Evolutionary conservation across 306 rosid genomes (phyloP).

Genomic region (Rubus idaeus): DNA sequence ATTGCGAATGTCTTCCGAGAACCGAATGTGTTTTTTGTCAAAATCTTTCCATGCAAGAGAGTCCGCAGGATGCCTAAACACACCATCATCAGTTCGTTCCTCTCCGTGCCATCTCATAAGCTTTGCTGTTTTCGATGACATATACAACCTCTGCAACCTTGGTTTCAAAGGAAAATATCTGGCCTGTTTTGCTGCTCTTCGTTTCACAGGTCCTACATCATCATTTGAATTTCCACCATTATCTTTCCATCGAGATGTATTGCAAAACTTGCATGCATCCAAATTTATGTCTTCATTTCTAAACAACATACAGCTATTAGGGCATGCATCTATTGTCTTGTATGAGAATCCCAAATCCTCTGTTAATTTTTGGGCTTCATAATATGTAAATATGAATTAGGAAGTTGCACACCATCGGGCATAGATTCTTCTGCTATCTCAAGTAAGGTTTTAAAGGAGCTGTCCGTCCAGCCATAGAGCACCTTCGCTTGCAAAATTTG

Average conservation of each 20-base stretch:
- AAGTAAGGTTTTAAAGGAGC: too few relatives aligned
- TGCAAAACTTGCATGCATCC: not conserved
- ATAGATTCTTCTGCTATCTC: too few relatives aligned
- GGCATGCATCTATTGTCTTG: not conserved
- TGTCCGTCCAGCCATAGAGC: not conserved
- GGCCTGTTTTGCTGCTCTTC: conserved; percentile 2
- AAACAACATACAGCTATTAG: not conserved
- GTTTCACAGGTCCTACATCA: not conserved
- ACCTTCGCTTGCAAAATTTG: not conserved
- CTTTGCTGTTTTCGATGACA: not conserved
- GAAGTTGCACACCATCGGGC: too few relatives aligned
- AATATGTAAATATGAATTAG: too few relatives aligned
- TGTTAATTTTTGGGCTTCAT: not conserved
- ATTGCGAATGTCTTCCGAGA: too few relatives aligned
- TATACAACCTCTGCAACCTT: not conserved
- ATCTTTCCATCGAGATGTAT: not conserved
- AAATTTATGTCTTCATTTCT: not conserved
- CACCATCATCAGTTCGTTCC: not conserved
- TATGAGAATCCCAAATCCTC: not conserved
- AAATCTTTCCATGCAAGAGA: not conserved
- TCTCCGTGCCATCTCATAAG: conserved; percentile 7
- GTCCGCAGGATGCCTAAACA: not conserved
- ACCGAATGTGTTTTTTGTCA: not conserved
- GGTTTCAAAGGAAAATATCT: not conserved
- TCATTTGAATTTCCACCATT: not conserved